Evolutionary conservation across 257 asterid genomes (phyloP), one percentile per base, ranked within the genome.

Genomic region (Solanum tarapatanum): DNA sequence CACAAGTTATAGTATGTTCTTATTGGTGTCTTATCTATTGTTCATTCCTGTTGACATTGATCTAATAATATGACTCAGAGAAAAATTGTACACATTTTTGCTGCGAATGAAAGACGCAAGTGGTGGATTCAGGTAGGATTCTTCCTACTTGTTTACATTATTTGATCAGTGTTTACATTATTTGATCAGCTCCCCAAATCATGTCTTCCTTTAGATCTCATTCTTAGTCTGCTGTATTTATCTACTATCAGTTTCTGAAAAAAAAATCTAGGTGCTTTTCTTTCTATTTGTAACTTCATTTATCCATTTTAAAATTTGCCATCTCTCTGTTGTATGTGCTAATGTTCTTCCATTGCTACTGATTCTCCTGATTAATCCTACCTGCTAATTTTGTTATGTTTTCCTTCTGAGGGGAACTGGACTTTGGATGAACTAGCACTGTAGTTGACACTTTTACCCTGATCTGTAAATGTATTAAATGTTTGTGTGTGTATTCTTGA

Each of bases 41-140:
- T 64, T 79, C 73, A 17, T 75, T 75, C 41, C 55, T 86, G 33
- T 84, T 89, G 69, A 89, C 43, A 51, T 77, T 55, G 82, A 64
- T 43, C 45, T 39, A 9, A 62, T 83, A 85, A 73, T 89, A 70
- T 82, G 26, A 86, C 75, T 89, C 98, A 97, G 99, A 87, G 91
- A 83, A 73, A 93, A 89, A 72, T 24, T 97, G 21, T 90, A 89
- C 84, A 83, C 83, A 5, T 97, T 95, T 92, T 90, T 97, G 91
- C 88, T 92, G 90, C 94, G 93, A 51, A 96, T 94, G 99, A 97
- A 96, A 91, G 99, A 94, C 84, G 39, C 92, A 89, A 93, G 94
- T 88, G 99, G 99, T 90, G 99, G 99, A 91, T 97, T 95, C 94
- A 97, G 99, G 99, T 97, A 73, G 83, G 89, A 87, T 85, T 41